Base-by-base conservation (phyloP, 352 stramenopile genomes). In the Blastocystis sp. region DNA sequence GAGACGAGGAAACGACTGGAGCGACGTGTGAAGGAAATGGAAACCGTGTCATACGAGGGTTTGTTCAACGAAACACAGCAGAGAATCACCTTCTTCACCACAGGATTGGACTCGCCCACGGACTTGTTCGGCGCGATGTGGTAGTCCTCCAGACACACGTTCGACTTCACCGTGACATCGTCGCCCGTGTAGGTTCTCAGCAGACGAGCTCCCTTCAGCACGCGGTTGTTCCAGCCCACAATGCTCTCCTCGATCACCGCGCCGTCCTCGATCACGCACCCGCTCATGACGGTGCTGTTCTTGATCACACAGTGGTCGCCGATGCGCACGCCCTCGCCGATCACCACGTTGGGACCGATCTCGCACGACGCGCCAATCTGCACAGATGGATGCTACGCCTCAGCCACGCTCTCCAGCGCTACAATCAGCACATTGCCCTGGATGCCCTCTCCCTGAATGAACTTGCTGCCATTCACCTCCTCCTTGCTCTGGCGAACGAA, bases 321-420 rank as follows among this genome's bases (percentile, higher is more conserved):
- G 16, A 96, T 91, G 16, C 96, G 93, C 21, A 96, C 94, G 65
- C 96, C 35, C 26, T 93, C 92, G 0, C 94, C 94, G n/a, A 96
- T 91, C 13, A 96, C 94, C n/a, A 96, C 94, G 67, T 96, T 95
- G 0, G 94, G 94, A 1, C 94, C 94, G 65, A 96, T 94, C 66
- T 95, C 69, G 90, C 94, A 95, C 33, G 92, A 93, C 29, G 95
- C 92, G 0, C 94, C 94, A 41, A 96, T 94, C 35, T 92, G 91
- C 4, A 94, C 94, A 10, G 92, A 94, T 35, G 93, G 91, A 74
- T 96, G 93, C 92, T 81, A 63, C 71, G 13, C 26, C 9, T 67
- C 26, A 63, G 9, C n/a, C 41, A n/a, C 71, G 4, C 59, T 63
- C 37, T 39, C 1, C 24, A 29, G 33, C 16, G 1, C 71, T 93